These are phyloP conservation scores for Coelastrella sp. DNA, from an alignment of 139 green algal species.

Conservation along the genomic window DNA sequence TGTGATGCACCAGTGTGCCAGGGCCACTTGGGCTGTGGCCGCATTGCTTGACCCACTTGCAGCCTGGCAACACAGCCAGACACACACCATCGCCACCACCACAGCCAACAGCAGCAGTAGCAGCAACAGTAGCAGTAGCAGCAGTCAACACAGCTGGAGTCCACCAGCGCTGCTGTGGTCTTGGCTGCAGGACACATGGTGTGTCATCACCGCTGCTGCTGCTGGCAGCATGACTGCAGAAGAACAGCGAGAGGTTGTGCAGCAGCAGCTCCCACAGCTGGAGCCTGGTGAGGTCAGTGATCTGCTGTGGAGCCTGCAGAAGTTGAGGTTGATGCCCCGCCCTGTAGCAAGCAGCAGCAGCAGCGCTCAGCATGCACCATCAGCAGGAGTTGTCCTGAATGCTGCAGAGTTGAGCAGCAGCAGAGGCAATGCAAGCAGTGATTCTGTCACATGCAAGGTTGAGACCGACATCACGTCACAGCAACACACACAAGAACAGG, in stretches of 20 bases:
- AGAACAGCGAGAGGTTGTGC: not conserved
- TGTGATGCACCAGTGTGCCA: not conserved
- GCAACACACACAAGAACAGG: not conserved
- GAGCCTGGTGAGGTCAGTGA: not conserved
- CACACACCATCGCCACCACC: not conserved
- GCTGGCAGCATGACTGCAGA: not conserved
- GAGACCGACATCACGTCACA: too few relatives aligned
- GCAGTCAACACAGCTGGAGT: not conserved
- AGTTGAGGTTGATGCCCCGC: not conserved
- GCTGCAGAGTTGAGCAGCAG: not conserved
- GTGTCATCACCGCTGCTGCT: not conserved
- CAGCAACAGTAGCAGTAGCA: not conserved
- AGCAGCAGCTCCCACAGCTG: constrained; percentile 13
- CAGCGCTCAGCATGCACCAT: not conserved
- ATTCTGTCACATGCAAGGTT: too few relatives aligned
- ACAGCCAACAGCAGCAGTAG: not conserved
- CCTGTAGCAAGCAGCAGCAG: not conserved
- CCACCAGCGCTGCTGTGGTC: not conserved
- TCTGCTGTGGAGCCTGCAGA: not conserved
- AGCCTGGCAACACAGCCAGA: not conserved
- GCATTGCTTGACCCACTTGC: not conserved
- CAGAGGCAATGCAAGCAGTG: not conserved
- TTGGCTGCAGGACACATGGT: not conserved
- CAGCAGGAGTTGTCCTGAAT: not conserved
- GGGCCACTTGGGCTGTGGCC: constrained; percentile 21